Evolutionary conservation across 345 rosid species (phyloP), one percentile per base, ranked within the genome.

Genomic region (Syzygium aqueum): DNA sequence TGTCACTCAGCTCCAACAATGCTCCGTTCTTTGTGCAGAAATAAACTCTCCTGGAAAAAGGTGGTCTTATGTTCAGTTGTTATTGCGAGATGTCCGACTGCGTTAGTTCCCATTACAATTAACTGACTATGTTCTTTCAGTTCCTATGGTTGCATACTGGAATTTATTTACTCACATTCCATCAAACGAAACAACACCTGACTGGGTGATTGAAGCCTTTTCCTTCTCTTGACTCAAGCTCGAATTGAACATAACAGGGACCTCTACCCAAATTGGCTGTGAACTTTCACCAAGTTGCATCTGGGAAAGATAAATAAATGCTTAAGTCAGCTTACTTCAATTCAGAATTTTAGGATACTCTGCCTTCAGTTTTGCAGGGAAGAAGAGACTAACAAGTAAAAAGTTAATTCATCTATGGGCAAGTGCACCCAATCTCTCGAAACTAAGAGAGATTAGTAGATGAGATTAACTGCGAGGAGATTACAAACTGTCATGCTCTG

Each of bases 1-100:
- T 88, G 89, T 90, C 94, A 56, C 73, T 82, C 51, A 95, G 94
- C 87, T 95, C 97, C 88, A 95, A 65, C 89, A 95, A 87, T 33
- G 89, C 85, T 12, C 94, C 95, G 77, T 91, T 89, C 89, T 88
- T 92, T 57, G 95, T 89, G 93, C 96, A 94, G 93, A 95, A 95
- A 86, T 93, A 94, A 77, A 91, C 89, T 88, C 89, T 94, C 93
- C 95, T 95, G 92, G 28, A 40, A 90, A 10, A 37, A 37, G 23
- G 82, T 1, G 8, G 82, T 37, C 49, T 73, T 73, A 73, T 3
- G 82, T 73, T 73, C 49, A 73, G 82, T 37, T 73, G 25, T 73
- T 11, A 73, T 37, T 0, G 4, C 27, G 7, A 33, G 49, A 73
- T 73, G 80, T 33, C 80, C 6, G 52, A 50, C 33, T 9, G 27